Percentiles rank a stretch among this genome's conserved stretches.
Evolutionary conservation across 139 green algal species (phyloP).

Genomic region (Ettlia oleoabundans): DNA sequence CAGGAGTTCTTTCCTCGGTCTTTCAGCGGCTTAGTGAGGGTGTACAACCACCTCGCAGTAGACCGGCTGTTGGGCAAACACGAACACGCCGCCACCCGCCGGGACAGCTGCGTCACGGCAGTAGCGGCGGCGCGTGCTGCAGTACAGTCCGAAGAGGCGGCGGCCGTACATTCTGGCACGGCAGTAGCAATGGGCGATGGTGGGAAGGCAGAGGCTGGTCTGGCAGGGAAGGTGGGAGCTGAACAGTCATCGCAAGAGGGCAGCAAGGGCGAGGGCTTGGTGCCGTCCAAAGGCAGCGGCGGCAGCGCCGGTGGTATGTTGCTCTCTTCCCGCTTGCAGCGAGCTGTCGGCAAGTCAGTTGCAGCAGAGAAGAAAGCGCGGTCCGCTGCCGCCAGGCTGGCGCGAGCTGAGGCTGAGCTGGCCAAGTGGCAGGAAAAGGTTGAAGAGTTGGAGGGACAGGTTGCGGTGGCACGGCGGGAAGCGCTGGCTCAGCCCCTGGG

Average conservation of each 20-base stretch:
- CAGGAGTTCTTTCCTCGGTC: constrained; percentile 19
- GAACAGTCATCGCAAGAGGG: too few relatives aligned
- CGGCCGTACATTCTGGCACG: too few relatives aligned
- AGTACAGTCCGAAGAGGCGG: too few relatives aligned
- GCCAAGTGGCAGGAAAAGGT: background rate
- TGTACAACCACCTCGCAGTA: constrained; percentile 1
- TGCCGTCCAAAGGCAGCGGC: too few relatives aligned
- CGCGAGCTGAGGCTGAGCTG: background rate
- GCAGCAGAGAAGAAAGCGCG: too few relatives aligned
- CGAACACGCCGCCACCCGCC: background rate
- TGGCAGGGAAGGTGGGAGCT: too few relatives aligned
- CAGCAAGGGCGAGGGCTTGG: too few relatives aligned
- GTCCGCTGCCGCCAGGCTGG: background rate
- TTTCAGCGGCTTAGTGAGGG: background rate
- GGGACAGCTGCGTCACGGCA: background rate
- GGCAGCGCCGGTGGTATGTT: too few relatives aligned
- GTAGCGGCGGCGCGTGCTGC: background rate
- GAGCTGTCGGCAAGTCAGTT: too few relatives aligned
- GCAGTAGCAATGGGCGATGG: too few relatives aligned
- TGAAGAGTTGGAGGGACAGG: background rate
- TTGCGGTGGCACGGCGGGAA: constrained; percentile 1
- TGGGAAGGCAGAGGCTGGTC: too few relatives aligned
- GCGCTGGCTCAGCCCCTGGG: constrained; percentile 7
- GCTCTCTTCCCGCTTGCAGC: too few relatives aligned
- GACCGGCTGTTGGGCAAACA: background rate